phyloP scores from a whole-genome alignment of 345 rosid genomes.

The Bruguiera sexangula region DNA sequence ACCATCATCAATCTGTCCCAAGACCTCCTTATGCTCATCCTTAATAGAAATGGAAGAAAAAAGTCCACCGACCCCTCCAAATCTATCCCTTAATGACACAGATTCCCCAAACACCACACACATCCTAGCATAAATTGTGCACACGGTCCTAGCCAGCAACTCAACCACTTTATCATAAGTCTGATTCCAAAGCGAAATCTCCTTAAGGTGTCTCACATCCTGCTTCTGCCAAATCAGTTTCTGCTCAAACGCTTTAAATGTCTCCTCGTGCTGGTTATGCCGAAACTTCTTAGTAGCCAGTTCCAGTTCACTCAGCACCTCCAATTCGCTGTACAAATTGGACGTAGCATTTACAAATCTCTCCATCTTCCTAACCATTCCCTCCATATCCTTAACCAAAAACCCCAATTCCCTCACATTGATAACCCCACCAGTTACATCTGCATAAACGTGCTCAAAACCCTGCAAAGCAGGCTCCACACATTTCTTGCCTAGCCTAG shows the following conservation, averaged over 20 bases:
- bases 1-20: slow-evolving; percentile 24
- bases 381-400: slow-evolving; percentile 89
- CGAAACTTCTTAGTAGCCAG: slow-evolving; percentile 79
- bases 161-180: slow-evolving; percentile 87
- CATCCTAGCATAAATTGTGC: slow-evolving; percentile 77
- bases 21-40: slow-evolving; percentile 30
- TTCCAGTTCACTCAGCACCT: slow-evolving; percentile 83
- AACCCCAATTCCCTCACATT: slow-evolving; percentile 79
- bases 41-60: slow-evolving; percentile 21
- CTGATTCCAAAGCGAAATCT: slow-evolving; percentile 84
- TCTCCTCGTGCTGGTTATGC: slow-evolving; percentile 75
- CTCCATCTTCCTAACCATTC: slow-evolving; percentile 89
- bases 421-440: slow-evolving; percentile 65
- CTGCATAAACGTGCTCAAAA: slow-evolving; percentile 90
- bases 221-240: slow-evolving; percentile 94
- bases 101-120: slow-evolving; percentile 62
- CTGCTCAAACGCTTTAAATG: slow-evolving; percentile 83
- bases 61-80: slow-evolving; percentile 18
- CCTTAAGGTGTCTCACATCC: slow-evolving; percentile 83
- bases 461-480: slow-evolving; percentile 86
- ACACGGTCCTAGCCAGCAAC: slow-evolving; percentile 79
- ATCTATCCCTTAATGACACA: slow-evolving; percentile 32
- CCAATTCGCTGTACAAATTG: slow-evolving; percentile 79
- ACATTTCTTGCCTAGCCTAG: slow-evolving; percentile 88
- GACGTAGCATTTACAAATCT: slow-evolving; percentile 68